Evolutionary conservation across 1,284 basidiomycete genomes (phyloP), one percentile per base, ranked within the genome.

Genomic region (Ustilago loliicola): DNA sequence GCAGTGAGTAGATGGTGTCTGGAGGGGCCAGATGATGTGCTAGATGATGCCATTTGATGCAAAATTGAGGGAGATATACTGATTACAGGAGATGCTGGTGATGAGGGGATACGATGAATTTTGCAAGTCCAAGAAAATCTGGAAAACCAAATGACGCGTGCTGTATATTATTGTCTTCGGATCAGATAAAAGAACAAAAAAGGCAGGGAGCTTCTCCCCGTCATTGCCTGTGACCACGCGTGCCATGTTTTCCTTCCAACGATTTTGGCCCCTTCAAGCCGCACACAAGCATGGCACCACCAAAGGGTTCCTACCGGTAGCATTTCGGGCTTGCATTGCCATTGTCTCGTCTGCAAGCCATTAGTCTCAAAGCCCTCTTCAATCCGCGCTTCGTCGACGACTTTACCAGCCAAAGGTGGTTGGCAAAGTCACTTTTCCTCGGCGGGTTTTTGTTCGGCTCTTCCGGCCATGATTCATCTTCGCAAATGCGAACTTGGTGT

Each of bases 181-280:
- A 72, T 66, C 62, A 61, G 63, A 72, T 66, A 67, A 72, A 55
- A 36, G 45, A 50, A 50, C 0, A 50, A 29, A 50, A 23, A 11
- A 25, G 45, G 23, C 23, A 21, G 1, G n/a, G 23, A 4, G 23
- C 23, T 47, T 27, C 45, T 47, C 8, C 23, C 21, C 13, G 45
- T 15, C n/a, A 25, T 48, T 21, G n/a, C 23, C 23, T 17, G 45
- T 48, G 21, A 48, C 45, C 23, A 48, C 21, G 45, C 45, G 45
- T 48, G 45, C 45, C 45, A 48, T 48, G 45, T 48, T 48, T 23
- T 19, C 15, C 4, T 40, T 40, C 38, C 11, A 40, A 40, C 1
- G 6, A 13, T 19, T 40, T 15, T 19, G 19, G 1, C 17, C 38
- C 13, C 38, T 19, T 13, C 19, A 6, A 17, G 38, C 13, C 6